A percentile compares a stretch with the other conserved stretches of the same genome.
These are phyloP conservation scores for Aspergillus kassunensis DNA, from an alignment of 495 filamentous ascomycete genomes.

Conservation along the genomic window DNA sequence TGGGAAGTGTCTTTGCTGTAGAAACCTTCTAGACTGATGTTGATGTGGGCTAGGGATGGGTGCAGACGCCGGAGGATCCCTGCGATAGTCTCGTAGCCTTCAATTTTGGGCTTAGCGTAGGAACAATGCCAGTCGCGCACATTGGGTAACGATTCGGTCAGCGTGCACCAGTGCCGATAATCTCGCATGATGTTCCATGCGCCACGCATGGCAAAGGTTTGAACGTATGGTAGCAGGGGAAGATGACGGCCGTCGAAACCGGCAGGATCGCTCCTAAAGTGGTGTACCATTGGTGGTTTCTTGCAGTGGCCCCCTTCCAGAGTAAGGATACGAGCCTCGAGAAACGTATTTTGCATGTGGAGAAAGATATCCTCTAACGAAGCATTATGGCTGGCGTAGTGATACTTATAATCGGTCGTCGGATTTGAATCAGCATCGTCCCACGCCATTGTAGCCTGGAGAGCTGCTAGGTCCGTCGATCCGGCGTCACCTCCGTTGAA, in stretches of 20 bases:
- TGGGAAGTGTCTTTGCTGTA: conserved; percentile 53
- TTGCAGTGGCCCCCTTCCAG: conserved; percentile 72
- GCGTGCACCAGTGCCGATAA: conserved; percentile 56
- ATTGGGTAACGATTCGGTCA: conserved; percentile 57
- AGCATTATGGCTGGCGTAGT: conserved; percentile 52
- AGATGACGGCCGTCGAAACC: conserved; percentile 31
- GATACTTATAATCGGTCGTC: conserved; percentile 45
- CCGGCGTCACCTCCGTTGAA: conserved; percentile 23
- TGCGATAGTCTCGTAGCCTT: conserved; percentile 63
- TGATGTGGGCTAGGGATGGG: conserved; percentile 52
- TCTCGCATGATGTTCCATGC: conserved; percentile 72
- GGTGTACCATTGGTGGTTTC: conserved; percentile 60
- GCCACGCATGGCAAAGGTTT: conserved; percentile 65
- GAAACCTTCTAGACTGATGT: conserved; percentile 64
- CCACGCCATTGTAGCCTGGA: conserved; percentile 24
- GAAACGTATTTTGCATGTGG: conserved; percentile 53
- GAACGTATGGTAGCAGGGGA: conserved; percentile 40
- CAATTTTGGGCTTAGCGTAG: conserved; percentile 65
- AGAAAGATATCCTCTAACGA: conserved; percentile 64
- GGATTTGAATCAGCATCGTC: conserved; percentile 34
- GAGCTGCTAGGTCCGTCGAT: conserved; percentile 41
- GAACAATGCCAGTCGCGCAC: conserved; percentile 67
- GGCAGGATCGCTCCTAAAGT: conserved; percentile 38
- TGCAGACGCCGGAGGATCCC: conserved; percentile 51
- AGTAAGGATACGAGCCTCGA: conserved; percentile 60